Evolutionary conservation across 495 filamentous ascomycete species (phyloP).

Genomic region (Lichenothelia convexa): DNA sequence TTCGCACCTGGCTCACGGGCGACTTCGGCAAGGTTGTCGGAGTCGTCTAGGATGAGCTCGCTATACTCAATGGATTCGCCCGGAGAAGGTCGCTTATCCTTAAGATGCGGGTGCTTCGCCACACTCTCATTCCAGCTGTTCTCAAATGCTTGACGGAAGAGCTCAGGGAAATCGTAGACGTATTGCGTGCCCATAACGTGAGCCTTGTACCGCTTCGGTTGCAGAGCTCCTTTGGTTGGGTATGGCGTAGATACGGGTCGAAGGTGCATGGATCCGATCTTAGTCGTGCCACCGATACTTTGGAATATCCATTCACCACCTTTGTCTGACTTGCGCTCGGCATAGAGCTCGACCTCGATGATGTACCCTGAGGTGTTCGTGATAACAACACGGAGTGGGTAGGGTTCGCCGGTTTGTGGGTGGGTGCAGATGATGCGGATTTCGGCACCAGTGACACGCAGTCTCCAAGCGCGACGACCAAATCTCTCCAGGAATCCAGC

Average conservation of each 20-base stretch:
- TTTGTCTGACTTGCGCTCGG: conserved; percentile 94
- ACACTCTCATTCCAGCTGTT: conserved; percentile 74
- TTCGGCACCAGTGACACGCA: conserved; percentile 92
- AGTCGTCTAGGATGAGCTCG: conserved; percentile 86
- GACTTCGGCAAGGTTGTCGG: conserved; percentile 81
- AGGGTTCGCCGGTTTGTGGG: conserved; percentile 61
- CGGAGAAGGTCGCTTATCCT: conserved; percentile 61
- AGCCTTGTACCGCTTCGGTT: conserved; percentile 98
- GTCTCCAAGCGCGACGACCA: conserved; percentile 83
- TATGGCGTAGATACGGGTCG: conserved; percentile 81
- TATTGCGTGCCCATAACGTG: conserved; percentile 98
- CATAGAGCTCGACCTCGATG: conserved; percentile 93
- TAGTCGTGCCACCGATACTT: conserved; percentile 84
- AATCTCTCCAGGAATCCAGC: conserved; percentile 93
- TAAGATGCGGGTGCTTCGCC: conserved; percentile 48
- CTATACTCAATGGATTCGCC: conserved; percentile 92
- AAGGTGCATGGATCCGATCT: conserved; percentile 91
- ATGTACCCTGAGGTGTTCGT: conserved; percentile 99
- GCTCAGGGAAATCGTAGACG: conserved; percentile 98
- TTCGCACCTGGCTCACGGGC: conserved; percentile 88
- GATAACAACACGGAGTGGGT: conserved; percentile 89
- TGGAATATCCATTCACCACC: conserved; percentile 90
- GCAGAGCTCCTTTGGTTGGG: conserved; percentile 93
- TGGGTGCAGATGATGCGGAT: conserved; percentile 97
- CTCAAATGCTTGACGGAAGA: conserved; percentile 95